Percentiles rank a stretch among this genome's conserved stretches.
Evolutionary conservation across 202 grass and related monocot species (phyloP).

Genomic region (Zizania palustris): DNA sequence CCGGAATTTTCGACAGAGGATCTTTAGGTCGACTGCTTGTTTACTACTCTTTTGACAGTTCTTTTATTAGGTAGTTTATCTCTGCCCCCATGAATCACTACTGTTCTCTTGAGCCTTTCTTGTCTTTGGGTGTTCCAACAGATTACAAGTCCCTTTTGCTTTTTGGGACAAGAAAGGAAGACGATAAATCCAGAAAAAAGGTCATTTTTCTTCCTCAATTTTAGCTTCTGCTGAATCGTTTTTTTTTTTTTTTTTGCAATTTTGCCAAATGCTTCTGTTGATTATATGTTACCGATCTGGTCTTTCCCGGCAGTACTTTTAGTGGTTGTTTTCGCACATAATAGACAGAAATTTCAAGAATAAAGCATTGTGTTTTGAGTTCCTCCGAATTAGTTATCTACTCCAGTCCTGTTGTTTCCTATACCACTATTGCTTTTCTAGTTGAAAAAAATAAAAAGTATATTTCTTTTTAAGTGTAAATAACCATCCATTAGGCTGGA

Average conservation of each 20-base stretch:
- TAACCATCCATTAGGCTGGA: not conserved
- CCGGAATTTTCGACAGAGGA: not conserved
- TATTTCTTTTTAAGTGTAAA: not conserved
- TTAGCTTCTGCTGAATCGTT: not conserved
- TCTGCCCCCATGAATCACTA: not conserved
- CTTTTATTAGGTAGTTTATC: not conserved
- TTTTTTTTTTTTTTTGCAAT: not conserved
- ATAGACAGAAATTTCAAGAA: not conserved
- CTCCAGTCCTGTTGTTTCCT: not conserved
- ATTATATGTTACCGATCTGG: not conserved
- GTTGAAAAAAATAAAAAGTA: not conserved
- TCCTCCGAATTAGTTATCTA: not conserved
- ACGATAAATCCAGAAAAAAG: not conserved
- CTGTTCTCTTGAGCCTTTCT: not conserved
- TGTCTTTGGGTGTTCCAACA: not conserved
- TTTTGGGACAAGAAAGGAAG: not conserved
- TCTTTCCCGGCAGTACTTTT: not conserved
- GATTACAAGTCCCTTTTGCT: not conserved
- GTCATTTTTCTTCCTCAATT: constrained; percentile 28
- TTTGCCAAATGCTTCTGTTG: not conserved
- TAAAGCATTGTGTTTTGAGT: not conserved
- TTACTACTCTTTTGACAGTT: not conserved
- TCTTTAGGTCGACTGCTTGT: not conserved
- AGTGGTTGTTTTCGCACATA: not conserved
- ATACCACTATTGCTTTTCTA: not conserved